Conservation (phyloP, 202 grass and related monocot genomes). For the Schoenoplectus triqueter region DNA sequence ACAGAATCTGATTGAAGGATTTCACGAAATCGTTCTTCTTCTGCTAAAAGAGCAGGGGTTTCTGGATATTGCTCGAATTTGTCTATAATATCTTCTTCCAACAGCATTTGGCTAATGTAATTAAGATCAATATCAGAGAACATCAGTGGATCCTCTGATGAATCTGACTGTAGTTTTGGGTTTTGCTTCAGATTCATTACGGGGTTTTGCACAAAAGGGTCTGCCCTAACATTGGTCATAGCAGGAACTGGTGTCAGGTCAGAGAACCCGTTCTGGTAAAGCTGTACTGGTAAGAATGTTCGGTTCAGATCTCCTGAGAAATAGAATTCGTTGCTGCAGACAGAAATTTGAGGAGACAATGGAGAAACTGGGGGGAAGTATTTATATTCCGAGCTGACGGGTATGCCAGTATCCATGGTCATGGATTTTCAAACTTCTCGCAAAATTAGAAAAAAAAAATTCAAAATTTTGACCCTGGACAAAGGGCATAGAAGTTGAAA, state of each 20-base stretch:
- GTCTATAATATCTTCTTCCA: conserved; percentile 93
- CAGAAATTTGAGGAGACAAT: conserved; percentile 31
- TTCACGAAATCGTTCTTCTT: conserved; percentile 76
- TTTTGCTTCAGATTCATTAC: conserved; percentile 18
- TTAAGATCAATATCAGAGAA: conserved; percentile 86
- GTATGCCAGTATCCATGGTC: conserved; percentile 62
- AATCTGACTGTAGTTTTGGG: conserved; percentile 11
- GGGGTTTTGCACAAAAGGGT: conserved; percentile 28
- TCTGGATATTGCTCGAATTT: conserved; percentile 84
- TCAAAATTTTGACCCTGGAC: conserved; percentile 14
- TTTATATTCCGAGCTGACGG: conserved; percentile 51
- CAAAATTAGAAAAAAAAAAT: conserved; percentile 7
- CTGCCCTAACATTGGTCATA: not conserved
- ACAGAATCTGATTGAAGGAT: conserved; percentile 62
- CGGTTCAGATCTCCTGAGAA: conserved; percentile 22
- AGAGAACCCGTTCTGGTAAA: conserved; percentile 27
- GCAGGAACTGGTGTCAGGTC: not conserved
- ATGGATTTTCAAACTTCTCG: conserved; percentile 43
- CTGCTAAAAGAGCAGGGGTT: conserved; percentile 63
- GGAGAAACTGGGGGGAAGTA: conserved; percentile 29
- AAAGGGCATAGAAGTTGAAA: not conserved
- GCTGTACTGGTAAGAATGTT: conserved; percentile 11
- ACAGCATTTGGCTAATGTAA: conserved; percentile 84
- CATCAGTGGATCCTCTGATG: conserved; percentile 66
- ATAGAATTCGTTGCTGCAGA: conserved; percentile 23